Base-by-base conservation (phyloP, 2,329 filamentous ascomycete genomes). In the Knufia petricola region DNA sequence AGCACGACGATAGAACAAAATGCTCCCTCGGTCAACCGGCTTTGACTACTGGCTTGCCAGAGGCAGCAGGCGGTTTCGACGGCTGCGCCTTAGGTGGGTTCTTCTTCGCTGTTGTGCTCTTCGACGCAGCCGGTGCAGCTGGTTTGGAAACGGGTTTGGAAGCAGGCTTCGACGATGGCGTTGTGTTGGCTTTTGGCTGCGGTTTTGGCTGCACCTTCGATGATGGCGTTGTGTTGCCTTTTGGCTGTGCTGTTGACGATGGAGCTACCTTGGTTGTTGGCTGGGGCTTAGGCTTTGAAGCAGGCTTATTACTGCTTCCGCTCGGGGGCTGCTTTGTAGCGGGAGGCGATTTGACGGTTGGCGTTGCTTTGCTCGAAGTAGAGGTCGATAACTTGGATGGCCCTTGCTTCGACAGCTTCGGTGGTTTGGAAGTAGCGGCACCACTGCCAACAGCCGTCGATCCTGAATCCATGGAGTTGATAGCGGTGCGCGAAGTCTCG, bases 371-470 rank as follows among this genome's bases (percentile, higher is more conserved):
- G 2, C 34, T 43, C 19, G 46, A 15, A 36, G 34, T n/a, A 7
- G 24, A 15, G 4, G 26, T 46, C 31, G 34, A 34, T 28, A 37
- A 7, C 15, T 37, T 20, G 12, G 20, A 4, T 4, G 23, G 20
- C 26, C 9, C 32, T 36, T 36, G n/a, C 38, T 46, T 51, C 9
- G 50, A 38, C 32, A 42, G 39, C 21, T 40, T 46, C 39, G 46
- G 43, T 1, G 38, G 21, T 26, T 43, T 54, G 9, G 49, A 41
- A 4, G 40, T 30, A 1, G 46, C 21, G 10, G 52, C 54, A 17
- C n/a, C 48, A 8, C 31, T 49, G 8, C 50, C 53, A 2, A 46
- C 50, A 17, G 55, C 55, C 7, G 55, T 53, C 7, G 55, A 36
- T 21, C 20, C 20, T 4, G 42, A 37, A 21, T 36, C 20, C 17